A percentile compares a stretch with the other conserved stretches of the same genome.
These are phyloP conservation scores for Tolypocladium amazonense DNA, from an alignment of 2,329 filamentous ascomycete genomes.

Conservation along the genomic window DNA sequence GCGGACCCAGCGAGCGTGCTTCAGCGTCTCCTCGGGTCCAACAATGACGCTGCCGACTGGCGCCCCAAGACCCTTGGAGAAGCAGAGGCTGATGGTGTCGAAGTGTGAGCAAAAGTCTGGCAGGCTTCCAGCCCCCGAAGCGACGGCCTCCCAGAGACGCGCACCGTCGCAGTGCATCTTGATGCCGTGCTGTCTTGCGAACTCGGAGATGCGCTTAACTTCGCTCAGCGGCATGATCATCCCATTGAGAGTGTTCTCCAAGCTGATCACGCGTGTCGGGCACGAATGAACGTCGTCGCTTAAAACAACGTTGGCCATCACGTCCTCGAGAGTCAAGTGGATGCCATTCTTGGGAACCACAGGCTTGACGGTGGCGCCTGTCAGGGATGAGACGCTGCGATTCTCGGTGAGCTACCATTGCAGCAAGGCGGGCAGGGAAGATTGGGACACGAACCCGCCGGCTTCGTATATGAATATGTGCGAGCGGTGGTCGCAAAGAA, in stretches of 20 bases:
- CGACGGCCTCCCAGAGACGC: slow-evolving; percentile 71
- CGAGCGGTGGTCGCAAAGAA: slow-evolving; percentile 68
- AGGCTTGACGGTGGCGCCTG: slow-evolving; percentile 58
- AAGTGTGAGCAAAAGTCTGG: slow-evolving; percentile 58
- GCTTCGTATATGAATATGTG: slow-evolving; percentile 66
- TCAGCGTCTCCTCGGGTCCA: slow-evolving; percentile 27
- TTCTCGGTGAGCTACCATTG: not conserved
- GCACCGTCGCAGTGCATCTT: slow-evolving; percentile 72
- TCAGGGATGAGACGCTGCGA: slow-evolving; percentile 55
- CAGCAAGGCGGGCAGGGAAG: not conserved
- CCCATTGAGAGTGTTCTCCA: slow-evolving; percentile 81
- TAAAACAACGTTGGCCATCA: slow-evolving; percentile 54
- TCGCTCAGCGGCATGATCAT: slow-evolving; percentile 69
- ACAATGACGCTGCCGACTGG: slow-evolving; percentile 71
- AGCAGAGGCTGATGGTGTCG: slow-evolving; percentile 68
- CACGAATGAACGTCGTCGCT: slow-evolving; percentile 65
- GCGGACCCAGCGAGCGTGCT: slow-evolving; percentile 34
- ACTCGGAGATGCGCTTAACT: slow-evolving; percentile 56
- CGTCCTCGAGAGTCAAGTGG: slow-evolving; percentile 68
- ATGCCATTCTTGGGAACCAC: slow-evolving; percentile 59
- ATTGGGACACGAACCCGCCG: slow-evolving; percentile 36
- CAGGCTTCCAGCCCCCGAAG: slow-evolving; percentile 55
- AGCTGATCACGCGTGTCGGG: slow-evolving; percentile 68
- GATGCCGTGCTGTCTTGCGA: slow-evolving; percentile 53
- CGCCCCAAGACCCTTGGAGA: slow-evolving; percentile 74